Base-by-base conservation (phyloP, 2,329 filamentous ascomycete species). In the Grosmannia huntii region DNA sequence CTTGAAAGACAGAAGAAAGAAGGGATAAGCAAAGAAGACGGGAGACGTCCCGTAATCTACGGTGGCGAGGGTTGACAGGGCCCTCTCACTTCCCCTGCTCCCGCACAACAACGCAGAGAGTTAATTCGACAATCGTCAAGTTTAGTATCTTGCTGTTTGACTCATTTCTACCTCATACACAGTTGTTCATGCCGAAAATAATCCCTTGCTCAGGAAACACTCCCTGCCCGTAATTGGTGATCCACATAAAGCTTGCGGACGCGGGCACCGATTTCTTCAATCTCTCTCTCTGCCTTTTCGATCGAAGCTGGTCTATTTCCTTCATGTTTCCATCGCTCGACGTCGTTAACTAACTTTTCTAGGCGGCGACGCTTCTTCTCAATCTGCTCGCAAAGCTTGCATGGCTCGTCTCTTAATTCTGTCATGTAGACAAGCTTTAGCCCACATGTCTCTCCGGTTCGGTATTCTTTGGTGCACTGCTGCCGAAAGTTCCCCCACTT, bases 401-500 rank as follows among this genome's bases (percentile, higher is more conserved):
- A 97, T 66, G 83, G 81, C 58, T 81, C 81, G 50, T 71, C 65
- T 57, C 86, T 77, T 60, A 76, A 76, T 63, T 82, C 77, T 28
- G 89, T 91, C 65, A 83, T 76, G 76, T 87, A 90, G 68, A 96
- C 85, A 63, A 96, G 82, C 75, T 90, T 95, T 75, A 96, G 86
- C 62, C 92, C 92, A 74, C 92, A 97, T 44, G 92, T 96, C 78
- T 97, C 92, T 67, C 92, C 92, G 64, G 89, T 96, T 64, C 92
- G 88, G 75, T 95, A 95, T 72, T 96, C 92, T 73, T 90, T 90
- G 72, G 87, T 86, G 80, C 92, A 97, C 70, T 95, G 91, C 72
- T 91, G 83, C 64, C 88, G 85, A 77, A 96, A 96, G 75, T 86
- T 87, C 64, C 89, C 88, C 91, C 91, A 97, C 73, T 90, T 90